Percentiles rank a stretch among this genome's conserved stretches.
Evolutionary conservation across 202 grass and related monocot genomes (phyloP).

Genomic region (Sporobolus alterniflorus): DNA sequence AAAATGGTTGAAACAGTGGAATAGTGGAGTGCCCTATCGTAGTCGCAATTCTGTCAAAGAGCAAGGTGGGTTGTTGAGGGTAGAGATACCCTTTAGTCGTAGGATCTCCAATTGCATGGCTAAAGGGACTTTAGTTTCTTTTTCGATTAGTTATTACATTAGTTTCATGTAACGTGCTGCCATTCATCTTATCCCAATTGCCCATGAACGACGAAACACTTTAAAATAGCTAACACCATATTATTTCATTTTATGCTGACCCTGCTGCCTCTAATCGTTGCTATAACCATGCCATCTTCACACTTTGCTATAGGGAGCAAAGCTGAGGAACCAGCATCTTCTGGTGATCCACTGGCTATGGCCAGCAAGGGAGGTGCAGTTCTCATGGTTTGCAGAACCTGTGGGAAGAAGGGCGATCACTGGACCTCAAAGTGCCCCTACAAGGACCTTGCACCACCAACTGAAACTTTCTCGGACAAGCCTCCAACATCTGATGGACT

Average conservation of each 20-base stretch:
- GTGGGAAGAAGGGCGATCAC: slow-evolving; percentile 85
- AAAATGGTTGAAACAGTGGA: neutral
- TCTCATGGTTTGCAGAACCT: slow-evolving; percentile 90
- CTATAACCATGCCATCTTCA: neutral
- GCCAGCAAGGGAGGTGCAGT: slow-evolving; percentile 76
- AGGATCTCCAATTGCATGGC: neutral
- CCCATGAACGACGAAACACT: neutral
- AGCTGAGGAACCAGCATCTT: slow-evolving; percentile 63
- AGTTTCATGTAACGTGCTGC: neutral
- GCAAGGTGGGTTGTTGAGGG: neutral
- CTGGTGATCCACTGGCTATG: slow-evolving; percentile 63
- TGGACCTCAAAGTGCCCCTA: slow-evolving; percentile 87
- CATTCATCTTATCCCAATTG: neutral
- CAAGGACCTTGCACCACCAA: slow-evolving; percentile 72
- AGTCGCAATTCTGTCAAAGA: neutral
- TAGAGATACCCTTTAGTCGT: no score
- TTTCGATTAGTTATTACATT: neutral
- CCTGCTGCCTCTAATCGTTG: neutral
- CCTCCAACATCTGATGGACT: slow-evolving; percentile 65
- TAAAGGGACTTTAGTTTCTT: neutral
- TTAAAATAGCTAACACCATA: neutral
- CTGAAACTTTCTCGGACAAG: slow-evolving; percentile 54
- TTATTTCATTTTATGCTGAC: neutral
- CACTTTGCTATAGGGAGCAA: slow-evolving; percentile 62
- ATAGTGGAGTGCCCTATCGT: no score